Evolutionary conservation across 2,329 filamentous ascomycete genomes (phyloP), one percentile per base, ranked within the genome.

Genomic region (Paecilomyces sp.): DNA sequence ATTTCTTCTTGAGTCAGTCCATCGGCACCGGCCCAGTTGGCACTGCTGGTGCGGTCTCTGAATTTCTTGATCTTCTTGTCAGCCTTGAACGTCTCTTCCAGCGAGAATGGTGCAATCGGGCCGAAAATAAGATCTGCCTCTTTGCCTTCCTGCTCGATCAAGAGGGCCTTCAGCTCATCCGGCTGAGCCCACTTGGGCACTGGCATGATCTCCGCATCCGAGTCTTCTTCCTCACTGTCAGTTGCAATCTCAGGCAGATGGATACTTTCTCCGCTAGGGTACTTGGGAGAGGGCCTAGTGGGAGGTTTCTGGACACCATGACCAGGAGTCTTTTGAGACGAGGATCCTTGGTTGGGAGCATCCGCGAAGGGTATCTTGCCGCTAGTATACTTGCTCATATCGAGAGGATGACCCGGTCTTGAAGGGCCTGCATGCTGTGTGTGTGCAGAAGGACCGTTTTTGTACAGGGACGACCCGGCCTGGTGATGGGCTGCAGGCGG

Each of bases 1-100:
- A 95, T 90, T 70, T 97, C 92, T 61, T 95, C 92, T 65, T 92
- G 88, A 0, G 92, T 97, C 66, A 99, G 80, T 53, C 83, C 81
- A 74, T 99, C 95, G 2, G 88, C 81, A 58, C 90, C 76, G 69
- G 85, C 88, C 94, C 94, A 99, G 77, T 96, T 95, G 36, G 95
- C 95, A 75, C 91, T 96, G 67, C 91, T 96, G 4, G 93, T 97
- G 59, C 94, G 85, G 57, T 90, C 88, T 18, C 95, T 86, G 82
- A 97, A 97, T 70, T 91, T 90, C 79, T 90, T 90, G 74, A 90
- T 86, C 64, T 93, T 91, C 74, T 92, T 92, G 75, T 89, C 92
- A 74, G 92, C 91, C 75, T 84, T 89, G 77, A 99, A 99, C 33
- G 97, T 92, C 72, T 97, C 92, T 69, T 99, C 95, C 88, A 99